Base-by-base conservation (phyloP, 1,284 basidiomycete genomes). In the Papiliotrema laurentii region DNA sequence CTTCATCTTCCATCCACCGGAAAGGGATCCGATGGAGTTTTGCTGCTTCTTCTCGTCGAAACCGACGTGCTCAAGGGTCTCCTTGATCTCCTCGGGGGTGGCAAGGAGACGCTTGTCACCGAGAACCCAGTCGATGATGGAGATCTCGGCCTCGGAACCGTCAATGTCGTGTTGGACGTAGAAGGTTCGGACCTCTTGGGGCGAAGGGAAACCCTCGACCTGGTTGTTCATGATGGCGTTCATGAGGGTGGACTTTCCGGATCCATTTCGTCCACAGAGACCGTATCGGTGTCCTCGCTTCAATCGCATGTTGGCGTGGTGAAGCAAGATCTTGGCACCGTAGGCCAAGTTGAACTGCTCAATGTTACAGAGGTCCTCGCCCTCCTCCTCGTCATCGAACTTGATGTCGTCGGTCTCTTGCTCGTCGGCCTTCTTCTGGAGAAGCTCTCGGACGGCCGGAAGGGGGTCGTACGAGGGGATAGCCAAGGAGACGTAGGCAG, bases 1-100 rank as follows among this genome's bases (percentile, higher is more conserved):
- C 83, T 97, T 97, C 96, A 98, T 98, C 83, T 98, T 97, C 96
- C 96, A 98, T 80, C 96, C 96, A 83, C 96, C 96, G 43, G 94
- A 98, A 48, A 99, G 80, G 56, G 84, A 85, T 60, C 91, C 89
- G 61, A 96, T 96, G 38, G 89, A 78, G 61, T 88, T 80, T 62
- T 77, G 78, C 78, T 96, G 92, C 64, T 91, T 85, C 70, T 85
- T 86, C 54, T 86, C 86, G 58, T 78, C 83, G 82, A 97, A 97
- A 59, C 92, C 92, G 73, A 97, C 92, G 53, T 87, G 86, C 39
- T 84, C 82, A 56, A 97, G 85, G 49, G 87, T 89, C 73, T 84
- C 81, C 51, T 85, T 76, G 73, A 86, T 75, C 72, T 96, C 89
- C 58, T 81, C 78, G 71, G 85, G 79, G 53, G 60, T 60, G 27